Conservation (phyloP, 371 early-diverging fungal species). For the Lichtheimia ramosa region DNA sequence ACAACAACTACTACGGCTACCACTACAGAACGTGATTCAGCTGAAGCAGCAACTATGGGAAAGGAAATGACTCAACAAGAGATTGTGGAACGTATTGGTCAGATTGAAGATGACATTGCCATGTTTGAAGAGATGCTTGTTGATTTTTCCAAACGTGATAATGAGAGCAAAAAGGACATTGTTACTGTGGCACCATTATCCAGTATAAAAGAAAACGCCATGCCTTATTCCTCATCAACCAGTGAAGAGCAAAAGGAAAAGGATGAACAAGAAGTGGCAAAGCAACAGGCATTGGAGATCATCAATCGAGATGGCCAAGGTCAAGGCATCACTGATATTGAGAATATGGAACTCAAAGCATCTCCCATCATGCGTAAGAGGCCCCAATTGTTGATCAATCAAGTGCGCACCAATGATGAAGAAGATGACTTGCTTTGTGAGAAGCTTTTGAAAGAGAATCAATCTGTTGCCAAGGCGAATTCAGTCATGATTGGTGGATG, state of each 20-base stretch:
- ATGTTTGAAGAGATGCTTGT: slow-evolving; percentile 47
- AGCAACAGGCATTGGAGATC: slow-evolving; percentile 43
- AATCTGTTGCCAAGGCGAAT: slow-evolving; percentile 51
- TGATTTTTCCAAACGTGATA: slow-evolving; percentile 19
- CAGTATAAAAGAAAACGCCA: slow-evolving; percentile 1
- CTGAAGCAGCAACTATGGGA: not conserved
- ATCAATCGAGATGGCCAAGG: slow-evolving; percentile 29
- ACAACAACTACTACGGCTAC: not conserved
- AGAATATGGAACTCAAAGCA: slow-evolving; percentile 21
- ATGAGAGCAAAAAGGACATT: slow-evolving; percentile 4
- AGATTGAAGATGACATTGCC: slow-evolving; percentile 49
- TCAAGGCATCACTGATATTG: slow-evolving; percentile 21
- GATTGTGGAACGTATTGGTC: slow-evolving; percentile 52
- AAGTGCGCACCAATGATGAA: slow-evolving; percentile 35
- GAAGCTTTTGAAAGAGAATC: slow-evolving; percentile 64
- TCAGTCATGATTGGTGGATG: slow-evolving; percentile 43
- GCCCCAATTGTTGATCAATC: slow-evolving; percentile 46
- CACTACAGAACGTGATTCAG: not conserved
- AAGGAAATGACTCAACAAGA: slow-evolving; percentile 44
- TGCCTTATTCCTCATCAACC: not conserved
- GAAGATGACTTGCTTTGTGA: slow-evolving; percentile 45
- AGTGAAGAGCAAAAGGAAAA: slow-evolving; percentile 23
- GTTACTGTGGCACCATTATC: not conserved
- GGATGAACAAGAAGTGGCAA: slow-evolving; percentile 30
- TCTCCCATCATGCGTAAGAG: slow-evolving; percentile 39